Base-by-base conservation (phyloP, 495 filamentous ascomycete species). In the Geoglossum glabrum region DNA sequence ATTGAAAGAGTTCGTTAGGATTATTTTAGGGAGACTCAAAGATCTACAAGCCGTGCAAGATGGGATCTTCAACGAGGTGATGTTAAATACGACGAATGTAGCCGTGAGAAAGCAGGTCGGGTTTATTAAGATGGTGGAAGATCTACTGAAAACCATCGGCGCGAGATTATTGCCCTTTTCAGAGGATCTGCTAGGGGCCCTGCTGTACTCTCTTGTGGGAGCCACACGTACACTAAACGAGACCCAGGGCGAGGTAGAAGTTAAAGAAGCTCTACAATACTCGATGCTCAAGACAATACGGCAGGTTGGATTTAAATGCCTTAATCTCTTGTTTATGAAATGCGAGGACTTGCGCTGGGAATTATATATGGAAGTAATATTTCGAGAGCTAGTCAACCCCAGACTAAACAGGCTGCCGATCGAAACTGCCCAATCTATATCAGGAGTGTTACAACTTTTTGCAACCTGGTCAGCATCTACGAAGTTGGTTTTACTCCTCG, bases 361-460 rank as follows among this genome's bases (percentile, higher is more conserved):
- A 1, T 69, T 76, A 1, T 95, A 87, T 64, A 74, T 86, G 43
- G 70, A 76, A 7, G 64, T 74, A 1, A 82, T 95, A 51, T 78
- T 94, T 57, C 71, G 76, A 10, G 82, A 94, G 62, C 65, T 92
- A 19, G 74, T 97, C 49, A 79, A 79, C 60, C 84, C 83, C 23
- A 77, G 87, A 59, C 71, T 96, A 7, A 79, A 85, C 4, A 87
- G 84, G 60, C 79, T 99, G 54, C 79, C 90, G 0, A 74, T 79
- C 0, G 90, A 99, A 70, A 93, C 85, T 25, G 85, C 88, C 0
- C 90, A 97, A 62, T 82, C 86, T 36, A 73, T 95, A 19, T 96
- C 92, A 8, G 87, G 83, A 0, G 74, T 86, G 10, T 79, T 95
- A 62, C 82, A 81, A 56, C 71, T 99, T 23, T 81, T 97, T 66